Evolutionary conservation across 177 flowering plant genomes (phyloP), one percentile per base, ranked within the genome.

Genomic region (Vitis hybrid): DNA sequence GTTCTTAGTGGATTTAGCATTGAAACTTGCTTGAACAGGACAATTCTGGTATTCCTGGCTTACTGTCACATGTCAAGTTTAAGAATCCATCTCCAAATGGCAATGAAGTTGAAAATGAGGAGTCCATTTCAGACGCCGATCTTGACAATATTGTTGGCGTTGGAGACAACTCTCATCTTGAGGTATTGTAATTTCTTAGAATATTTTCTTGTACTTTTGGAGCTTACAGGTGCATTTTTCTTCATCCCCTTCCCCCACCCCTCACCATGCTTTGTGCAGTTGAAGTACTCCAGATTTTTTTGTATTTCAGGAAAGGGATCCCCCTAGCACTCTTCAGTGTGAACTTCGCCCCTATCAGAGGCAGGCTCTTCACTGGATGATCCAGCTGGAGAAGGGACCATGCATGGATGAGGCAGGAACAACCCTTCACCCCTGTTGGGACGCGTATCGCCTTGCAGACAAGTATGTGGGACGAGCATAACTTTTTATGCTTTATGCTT

Each of bases 401-500:
- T 81, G 79, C 69, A 57, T 79, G 67, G 95, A 92, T 76, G 92
- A 83, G 64, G 93, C 89, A 13, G 89, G 89, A 64, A 80, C 87
- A 68, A 87, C 93, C 8, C 92, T 95, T 74, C 99, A 95, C 74
- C 99, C 99, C 57, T 93, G 98, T 72, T 95, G 99, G 99, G 91
- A 87, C 73, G 97, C 97, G 58, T 95, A 90, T 74, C 87, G 68
- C 49, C 89, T 95, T 50, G 88, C 86, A 48, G 97, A 95, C 79
- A 76, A 77, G 99, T 90, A 82, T 68, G 84, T 69, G 52, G 15
- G 48, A 6, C 68, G 60, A 12, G 54, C 40, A 8, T 66, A 13
- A 23, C 18, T 2, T 18, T 48, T 63, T 32, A 3, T 34, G 14
- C 2, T 21, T 60, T 48, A 55, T 10, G 2, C 19, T 60, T 68